These are phyloP conservation scores for Vitis hybrid DNA, from an alignment of 177 flowering plant species.

Conservation along the genomic window DNA sequence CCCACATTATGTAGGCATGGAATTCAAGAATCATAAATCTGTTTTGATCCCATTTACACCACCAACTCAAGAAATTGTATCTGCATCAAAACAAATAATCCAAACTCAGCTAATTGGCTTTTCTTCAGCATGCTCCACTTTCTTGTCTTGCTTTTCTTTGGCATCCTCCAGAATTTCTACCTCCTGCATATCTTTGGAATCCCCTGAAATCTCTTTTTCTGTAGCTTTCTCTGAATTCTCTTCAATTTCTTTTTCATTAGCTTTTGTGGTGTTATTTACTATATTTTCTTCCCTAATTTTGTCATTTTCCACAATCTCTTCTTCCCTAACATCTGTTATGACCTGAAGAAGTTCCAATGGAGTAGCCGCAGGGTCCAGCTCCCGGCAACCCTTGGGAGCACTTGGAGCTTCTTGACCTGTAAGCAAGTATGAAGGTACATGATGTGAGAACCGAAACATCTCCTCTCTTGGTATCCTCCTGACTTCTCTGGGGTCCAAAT, in stretches of 20 bases:
- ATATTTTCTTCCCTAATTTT: slow-evolving; percentile 7
- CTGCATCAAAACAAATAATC: slow-evolving; percentile 6
- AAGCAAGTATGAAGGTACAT: slow-evolving; percentile 67
- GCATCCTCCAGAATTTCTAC: not conserved
- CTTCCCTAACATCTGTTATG: slow-evolving; percentile 39
- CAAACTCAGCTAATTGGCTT: slow-evolving; percentile 7
- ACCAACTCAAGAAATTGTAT: slow-evolving; percentile 3
- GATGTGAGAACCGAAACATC: slow-evolving; percentile 75
- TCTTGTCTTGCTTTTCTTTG: not conserved
- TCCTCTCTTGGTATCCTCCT: slow-evolving; percentile 57
- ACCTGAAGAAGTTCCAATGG: slow-evolving; percentile 69
- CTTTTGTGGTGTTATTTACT: slow-evolving; percentile 16
- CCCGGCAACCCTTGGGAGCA: slow-evolving; percentile 77
- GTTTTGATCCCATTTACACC: not conserved
- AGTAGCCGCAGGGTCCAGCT: slow-evolving; percentile 81
- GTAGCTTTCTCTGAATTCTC: slow-evolving; percentile 10
- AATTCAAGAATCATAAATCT: slow-evolving; percentile 2
- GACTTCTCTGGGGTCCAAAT: slow-evolving; percentile 54
- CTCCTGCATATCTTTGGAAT: not conserved
- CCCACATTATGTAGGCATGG: not conserved
- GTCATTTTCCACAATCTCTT: slow-evolving; percentile 22
- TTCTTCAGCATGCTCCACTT: slow-evolving; percentile 7
- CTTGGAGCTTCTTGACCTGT: slow-evolving; percentile 64
- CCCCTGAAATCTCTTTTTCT: slow-evolving; percentile 4
- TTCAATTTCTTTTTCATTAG: slow-evolving; percentile 14